Evolutionary conservation across 2,329 filamentous ascomycete genomes (phyloP).

Genomic region (Zalaria sp.): DNA sequence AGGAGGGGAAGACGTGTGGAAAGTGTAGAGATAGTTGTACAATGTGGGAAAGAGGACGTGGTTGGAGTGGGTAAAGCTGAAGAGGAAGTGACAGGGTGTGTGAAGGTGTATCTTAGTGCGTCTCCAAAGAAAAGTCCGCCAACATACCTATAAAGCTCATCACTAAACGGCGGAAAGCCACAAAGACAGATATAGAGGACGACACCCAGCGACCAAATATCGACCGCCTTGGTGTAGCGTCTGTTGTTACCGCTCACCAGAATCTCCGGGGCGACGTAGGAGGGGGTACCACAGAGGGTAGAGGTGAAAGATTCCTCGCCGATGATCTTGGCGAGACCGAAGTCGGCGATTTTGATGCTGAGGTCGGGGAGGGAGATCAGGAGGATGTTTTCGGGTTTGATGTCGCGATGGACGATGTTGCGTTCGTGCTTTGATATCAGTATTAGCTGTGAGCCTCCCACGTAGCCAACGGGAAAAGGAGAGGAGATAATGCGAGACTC

Average conservation of each 20-base stretch:
- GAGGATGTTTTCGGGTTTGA: constrained; percentile 94
- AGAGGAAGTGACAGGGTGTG: too few relatives aligned
- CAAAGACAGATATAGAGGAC: constrained; percentile 95
- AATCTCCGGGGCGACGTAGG: constrained; percentile 87
- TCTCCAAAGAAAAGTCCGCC: too few relatives aligned
- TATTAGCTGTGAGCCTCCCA: neutral
- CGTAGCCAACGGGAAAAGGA: neutral
- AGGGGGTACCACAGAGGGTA: constrained; percentile 82
- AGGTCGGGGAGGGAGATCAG: constrained; percentile 65
- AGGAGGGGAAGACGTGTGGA: too few relatives aligned
- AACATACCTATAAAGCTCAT: constrained; percentile 58
- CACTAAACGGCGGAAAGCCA: constrained; percentile 92
- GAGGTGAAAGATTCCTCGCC: constrained; percentile 97
- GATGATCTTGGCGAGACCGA: constrained; percentile 95
- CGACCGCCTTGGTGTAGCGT: constrained; percentile 87
- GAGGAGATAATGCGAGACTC: constrained; percentile 20
- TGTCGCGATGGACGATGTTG: constrained; percentile 93
- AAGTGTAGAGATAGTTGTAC: too few relatives aligned
- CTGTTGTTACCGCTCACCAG: constrained; percentile 67
- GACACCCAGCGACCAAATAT: constrained; percentile 95
- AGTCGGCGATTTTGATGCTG: constrained; percentile 85
- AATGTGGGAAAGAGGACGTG: too few relatives aligned
- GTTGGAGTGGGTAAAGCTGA: too few relatives aligned
- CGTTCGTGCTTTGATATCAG: constrained; percentile 63
- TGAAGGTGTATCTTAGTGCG: too few relatives aligned